phyloP scores from a whole-genome alignment of 225 moss, liverwort and hornwort genomes.

The Pseudisothecium myosuroides region DNA sequence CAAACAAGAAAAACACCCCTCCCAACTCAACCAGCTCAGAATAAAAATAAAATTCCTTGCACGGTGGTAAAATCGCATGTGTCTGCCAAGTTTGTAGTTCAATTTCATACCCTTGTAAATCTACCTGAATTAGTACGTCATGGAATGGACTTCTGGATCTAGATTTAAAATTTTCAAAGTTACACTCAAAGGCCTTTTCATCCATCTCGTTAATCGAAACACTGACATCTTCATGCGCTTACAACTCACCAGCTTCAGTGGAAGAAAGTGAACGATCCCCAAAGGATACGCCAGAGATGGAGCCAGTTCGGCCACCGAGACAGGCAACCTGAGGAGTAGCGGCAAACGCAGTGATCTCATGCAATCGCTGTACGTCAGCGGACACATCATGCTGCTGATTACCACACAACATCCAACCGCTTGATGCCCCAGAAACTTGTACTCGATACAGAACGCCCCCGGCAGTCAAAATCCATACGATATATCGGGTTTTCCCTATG shows the following conservation, averaged over 20 bases:
- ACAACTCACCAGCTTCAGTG: conserved; percentile 36
- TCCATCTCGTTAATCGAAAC: neutral
- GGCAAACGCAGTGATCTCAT: conserved; percentile 36
- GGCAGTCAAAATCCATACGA: conserved; percentile 35
- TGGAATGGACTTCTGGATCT: neutral
- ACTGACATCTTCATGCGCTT: neutral
- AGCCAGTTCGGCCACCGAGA: conserved; percentile 46
- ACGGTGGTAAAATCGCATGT: neutral
- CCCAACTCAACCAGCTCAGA: neutral
- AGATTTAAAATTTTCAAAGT: neutral
- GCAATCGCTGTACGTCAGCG: conserved; percentile 33
- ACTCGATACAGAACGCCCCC: conserved; percentile 39
- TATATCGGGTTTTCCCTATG: conserved; percentile 30
- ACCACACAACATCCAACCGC: conserved; percentile 42
- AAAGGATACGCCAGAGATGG: conserved; percentile 29
- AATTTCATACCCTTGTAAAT: neutral
- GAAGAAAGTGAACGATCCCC: conserved; percentile 19
- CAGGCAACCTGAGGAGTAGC: conserved; percentile 34
- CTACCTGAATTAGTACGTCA: neutral
- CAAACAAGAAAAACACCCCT: neutral
- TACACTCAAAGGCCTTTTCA: neutral
- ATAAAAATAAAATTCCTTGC: neutral
- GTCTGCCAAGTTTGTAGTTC: neutral
- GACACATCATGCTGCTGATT: conserved; percentile 49
- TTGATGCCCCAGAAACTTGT: conserved; percentile 30